phyloP scores from a whole-genome alignment of 352 stramenopile genomes.

The Phytopythium aichiense region DNA sequence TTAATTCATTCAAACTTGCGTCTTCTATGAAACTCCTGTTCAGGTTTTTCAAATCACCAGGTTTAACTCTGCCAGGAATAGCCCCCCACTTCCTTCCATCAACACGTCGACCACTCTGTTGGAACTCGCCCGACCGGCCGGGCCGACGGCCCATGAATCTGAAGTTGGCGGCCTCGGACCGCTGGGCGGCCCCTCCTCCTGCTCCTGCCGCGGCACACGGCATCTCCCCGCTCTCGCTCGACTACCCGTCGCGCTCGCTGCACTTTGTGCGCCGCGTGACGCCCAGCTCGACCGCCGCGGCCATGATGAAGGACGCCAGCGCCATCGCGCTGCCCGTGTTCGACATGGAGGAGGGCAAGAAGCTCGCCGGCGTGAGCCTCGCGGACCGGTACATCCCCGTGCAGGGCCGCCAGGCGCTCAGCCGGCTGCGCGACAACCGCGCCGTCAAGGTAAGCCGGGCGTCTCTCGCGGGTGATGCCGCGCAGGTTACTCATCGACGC shows the following conservation, averaged over 20 bases:
- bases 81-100: background rate
- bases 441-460: conserved; percentile 7
- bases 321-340: conserved; percentile 22
- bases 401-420: conserved; percentile 14
- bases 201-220: background rate
- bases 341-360: conserved; percentile 26
- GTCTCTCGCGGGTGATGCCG: background rate
- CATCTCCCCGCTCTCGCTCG: conserved; percentile 5
- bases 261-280: conserved; percentile 7
- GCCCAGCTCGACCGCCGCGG: background rate
- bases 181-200: conserved; percentile 2
- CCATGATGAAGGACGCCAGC: conserved; percentile 20
- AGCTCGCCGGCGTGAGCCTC: conserved; percentile 10
- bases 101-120: background rate
- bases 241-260: conserved; percentile 4
- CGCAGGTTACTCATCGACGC: background rate
- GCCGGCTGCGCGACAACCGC: conserved; percentile 27
- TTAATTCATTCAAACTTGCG: background rate
- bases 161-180: conserved; percentile 6
- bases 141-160: conserved; percentile 2
- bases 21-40: background rate
- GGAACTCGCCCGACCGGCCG: background rate
- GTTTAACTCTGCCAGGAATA: background rate
- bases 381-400: conserved; percentile 11
- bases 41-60: background rate